Evolutionary conservation across 2,329 filamentous ascomycete genomes (phyloP).

Genomic region (Aspergillus novoparasiticus): DNA sequence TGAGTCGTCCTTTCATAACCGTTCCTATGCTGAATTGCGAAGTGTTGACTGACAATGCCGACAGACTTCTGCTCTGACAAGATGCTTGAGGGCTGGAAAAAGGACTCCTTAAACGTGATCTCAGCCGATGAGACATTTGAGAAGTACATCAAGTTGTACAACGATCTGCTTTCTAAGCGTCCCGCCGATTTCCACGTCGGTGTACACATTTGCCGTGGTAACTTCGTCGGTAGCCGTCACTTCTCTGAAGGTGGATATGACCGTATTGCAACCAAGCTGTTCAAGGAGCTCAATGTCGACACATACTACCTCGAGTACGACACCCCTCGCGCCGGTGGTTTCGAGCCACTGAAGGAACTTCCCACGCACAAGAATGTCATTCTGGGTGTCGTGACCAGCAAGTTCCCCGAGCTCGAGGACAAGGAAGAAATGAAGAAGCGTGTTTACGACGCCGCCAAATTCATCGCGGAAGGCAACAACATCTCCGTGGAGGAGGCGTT

Average conservation of each 20-base stretch:
- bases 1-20: conserved; percentile 44
- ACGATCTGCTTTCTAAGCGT: conserved; percentile 65
- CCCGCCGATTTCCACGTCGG: conserved; percentile 74
- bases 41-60: conserved; percentile 6
- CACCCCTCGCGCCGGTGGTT: conserved; percentile 65
- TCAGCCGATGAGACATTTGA: conserved; percentile 72
- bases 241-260: conserved; percentile 70
- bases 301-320: conserved; percentile 73
- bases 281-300: conserved; percentile 63
- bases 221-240: conserved; percentile 67
- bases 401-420: conserved; percentile 64
- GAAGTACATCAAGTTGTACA: conserved; percentile 76
- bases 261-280: conserved; percentile 67
- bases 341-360: conserved; percentile 64
- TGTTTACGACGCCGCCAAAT: conserved; percentile 64
- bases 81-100: conserved; percentile 70
- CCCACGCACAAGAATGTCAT: conserved; percentile 66
- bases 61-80: conserved; percentile 74
- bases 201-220: conserved; percentile 70
- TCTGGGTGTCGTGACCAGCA: conserved; percentile 65
- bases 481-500: conserved; percentile 68
- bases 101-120: conserved; percentile 68
- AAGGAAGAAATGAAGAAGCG: conserved; percentile 65
- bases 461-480: conserved; percentile 68
- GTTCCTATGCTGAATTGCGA: conserved; percentile 37